Evolutionary conservation across 257 asterid species (phyloP), one percentile per base, ranked within the genome.

Genomic region (Primulina eburnea): DNA sequence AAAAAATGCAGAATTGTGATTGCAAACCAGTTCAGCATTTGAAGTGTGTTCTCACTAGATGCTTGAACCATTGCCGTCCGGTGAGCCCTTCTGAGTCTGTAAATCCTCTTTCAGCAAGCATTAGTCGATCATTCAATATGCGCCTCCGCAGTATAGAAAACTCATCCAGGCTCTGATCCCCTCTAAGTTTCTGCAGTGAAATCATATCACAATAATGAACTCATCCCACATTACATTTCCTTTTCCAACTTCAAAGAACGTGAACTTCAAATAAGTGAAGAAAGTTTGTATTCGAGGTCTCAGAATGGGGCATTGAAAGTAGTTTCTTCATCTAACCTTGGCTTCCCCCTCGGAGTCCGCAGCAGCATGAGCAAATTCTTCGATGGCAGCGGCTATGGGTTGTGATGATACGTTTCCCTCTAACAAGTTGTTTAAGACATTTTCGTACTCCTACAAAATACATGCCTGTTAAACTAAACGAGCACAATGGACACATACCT

Each of bases 101-200:
- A 84, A 93, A 93, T 59, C 95, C 99, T 84, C 96, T 85, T 75
- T 93, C 99, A 29, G 96, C 79, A 56, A 83, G 80, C 85, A 93
- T 89, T 33, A 93, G 75, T 47, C 90, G 86, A 77, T 93, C 97
- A 53, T 93, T 93, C 34, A 93, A 66, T 65, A 71, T 74, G 38
- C 96, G 88, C 68, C 79, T 79, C 81, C 85, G 86, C 81, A 89
- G 29, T 30, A 63, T 72, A 4, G 70, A 75, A n/a, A 61, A 53
- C 56, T 69, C 87, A 0, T 77, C 90, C 38, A 26, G 38, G 37
- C 58, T 69, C 70, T 70, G 75, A 43, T 80, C 81, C 74, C 60
- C 64, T 21, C 79, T 69, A 75, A 90, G 77, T 74, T 76, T 86
- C 98, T 92, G 65, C 76, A 69, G 50, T 74, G 50, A 32, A 70